phyloP scores from a whole-genome alignment of 306 rosid genomes.

The Cucurbita ficifolia region DNA sequence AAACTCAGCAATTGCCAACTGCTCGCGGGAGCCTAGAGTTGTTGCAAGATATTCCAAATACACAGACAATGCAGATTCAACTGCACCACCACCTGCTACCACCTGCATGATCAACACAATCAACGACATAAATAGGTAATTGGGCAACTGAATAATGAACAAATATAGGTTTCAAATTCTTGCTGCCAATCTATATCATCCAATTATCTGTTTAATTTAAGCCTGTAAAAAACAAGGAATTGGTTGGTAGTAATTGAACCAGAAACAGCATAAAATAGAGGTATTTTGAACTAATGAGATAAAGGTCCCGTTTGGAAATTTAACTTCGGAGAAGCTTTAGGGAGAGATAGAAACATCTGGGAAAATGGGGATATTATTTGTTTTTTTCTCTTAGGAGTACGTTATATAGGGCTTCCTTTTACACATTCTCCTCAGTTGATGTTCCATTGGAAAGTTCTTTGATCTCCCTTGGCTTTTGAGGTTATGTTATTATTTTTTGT shows the following conservation, averaged over 20 bases:
- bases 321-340: neutral
- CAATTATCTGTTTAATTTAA: neutral
- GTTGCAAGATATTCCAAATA: constrained; percentile 93
- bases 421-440: neutral
- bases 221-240: neutral
- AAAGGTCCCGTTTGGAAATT: neutral
- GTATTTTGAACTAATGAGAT: neutral
- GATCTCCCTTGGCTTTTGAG: neutral
- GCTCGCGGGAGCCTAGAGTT: constrained; percentile 95
- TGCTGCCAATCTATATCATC: neutral
- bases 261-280: neutral
- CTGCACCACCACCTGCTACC: constrained; percentile 99
- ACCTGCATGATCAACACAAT: constrained; percentile 34
- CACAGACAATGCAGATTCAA: constrained; percentile 81
- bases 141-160: neutral
- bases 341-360: neutral
- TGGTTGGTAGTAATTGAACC: neutral
- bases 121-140: neutral
- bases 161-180: neutral
- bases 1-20: constrained; percentile 95
- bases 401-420: neutral
- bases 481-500: neutral
- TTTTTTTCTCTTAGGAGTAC: neutral
- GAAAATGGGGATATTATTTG: neutral
- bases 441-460: neutral